Evolutionary conservation across 1,284 basidiomycete species (phyloP).

Genomic region (Vanrija sp.): DNA sequence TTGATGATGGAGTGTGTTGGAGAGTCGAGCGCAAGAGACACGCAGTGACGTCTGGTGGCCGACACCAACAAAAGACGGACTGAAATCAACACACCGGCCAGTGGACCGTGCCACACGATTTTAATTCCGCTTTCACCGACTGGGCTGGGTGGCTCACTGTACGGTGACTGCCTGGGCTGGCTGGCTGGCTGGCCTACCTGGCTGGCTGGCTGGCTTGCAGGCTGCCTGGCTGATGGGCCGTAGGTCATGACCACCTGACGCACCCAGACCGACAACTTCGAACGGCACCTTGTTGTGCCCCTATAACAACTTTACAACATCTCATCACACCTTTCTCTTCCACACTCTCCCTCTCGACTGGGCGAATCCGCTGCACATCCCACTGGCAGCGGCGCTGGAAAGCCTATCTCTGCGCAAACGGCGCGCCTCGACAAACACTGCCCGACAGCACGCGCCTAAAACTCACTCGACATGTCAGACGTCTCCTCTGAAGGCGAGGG

Average conservation of each 20-base stretch:
- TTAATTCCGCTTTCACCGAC: background rate
- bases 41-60: background rate
- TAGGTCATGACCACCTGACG: no score
- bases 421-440: background rate
- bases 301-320: background rate
- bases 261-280: no score
- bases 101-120: background rate
- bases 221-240: no score
- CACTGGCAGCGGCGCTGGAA: no score
- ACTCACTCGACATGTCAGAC: constrained; percentile 31
- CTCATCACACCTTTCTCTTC: background rate
- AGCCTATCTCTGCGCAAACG: no score
- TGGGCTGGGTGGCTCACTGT: no score
- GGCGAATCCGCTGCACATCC: background rate
- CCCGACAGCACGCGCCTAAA: background rate
- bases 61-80: background rate
- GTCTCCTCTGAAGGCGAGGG: constrained; percentile 48
- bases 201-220: no score
- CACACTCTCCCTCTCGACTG: background rate
- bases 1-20: no score
- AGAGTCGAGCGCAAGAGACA: background rate
- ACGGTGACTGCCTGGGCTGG: no score
- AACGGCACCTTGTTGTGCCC: background rate
- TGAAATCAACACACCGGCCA: background rate
- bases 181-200: no score